Evolutionary conservation across 306 rosid species (phyloP), one percentile per base, ranked within the genome.

Genomic region (Cicer bijugum): DNA sequence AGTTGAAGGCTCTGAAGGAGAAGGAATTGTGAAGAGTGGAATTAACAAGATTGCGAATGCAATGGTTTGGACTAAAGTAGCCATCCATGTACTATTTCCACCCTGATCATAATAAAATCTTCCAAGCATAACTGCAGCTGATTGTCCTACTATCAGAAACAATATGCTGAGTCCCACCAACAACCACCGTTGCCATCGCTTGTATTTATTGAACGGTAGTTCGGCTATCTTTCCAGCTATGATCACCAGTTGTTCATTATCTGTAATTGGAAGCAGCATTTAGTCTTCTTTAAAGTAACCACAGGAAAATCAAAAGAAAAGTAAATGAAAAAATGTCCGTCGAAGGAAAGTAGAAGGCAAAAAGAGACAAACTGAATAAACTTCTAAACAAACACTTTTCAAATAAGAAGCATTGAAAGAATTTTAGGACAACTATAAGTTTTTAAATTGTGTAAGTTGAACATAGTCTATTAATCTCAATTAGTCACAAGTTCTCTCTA

Each of bases 31-130:
- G 46, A 80, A 82, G 11, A 89, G 83, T 0, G 97, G 96, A 83
- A 91, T 62, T 3, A 48, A 51, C 17, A 93, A 88, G 43, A 88
- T 4, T 8, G 98, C 97, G 78, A 91, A 93, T 50, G 87, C 96
- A 45, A 80, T 83, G 52, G 98, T 93, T 82, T 93, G 97, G 80
- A 93, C 98, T 75, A 90, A 72, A 55, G 98, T 93, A 67, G 98
- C 91, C 89, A 91, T 80, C 98, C 98, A 93, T 72, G 83, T 91
- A 79, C 98, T 93, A 17, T 85, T 89, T 60, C 98, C 98, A 58
- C 97, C 98, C 59, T 89, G 86, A 63, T 85, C 92, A 78, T 91
- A 93, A 38, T 93, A 93, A 79, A 91, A 88, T 76, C 98, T 84
- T 45, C 98, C 98, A 1, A 93, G 94, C 28, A 93, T 67, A 81